Evolutionary conservation across 139 green algal species (phyloP).

Genomic region (Penium margaritaceum): DNA sequence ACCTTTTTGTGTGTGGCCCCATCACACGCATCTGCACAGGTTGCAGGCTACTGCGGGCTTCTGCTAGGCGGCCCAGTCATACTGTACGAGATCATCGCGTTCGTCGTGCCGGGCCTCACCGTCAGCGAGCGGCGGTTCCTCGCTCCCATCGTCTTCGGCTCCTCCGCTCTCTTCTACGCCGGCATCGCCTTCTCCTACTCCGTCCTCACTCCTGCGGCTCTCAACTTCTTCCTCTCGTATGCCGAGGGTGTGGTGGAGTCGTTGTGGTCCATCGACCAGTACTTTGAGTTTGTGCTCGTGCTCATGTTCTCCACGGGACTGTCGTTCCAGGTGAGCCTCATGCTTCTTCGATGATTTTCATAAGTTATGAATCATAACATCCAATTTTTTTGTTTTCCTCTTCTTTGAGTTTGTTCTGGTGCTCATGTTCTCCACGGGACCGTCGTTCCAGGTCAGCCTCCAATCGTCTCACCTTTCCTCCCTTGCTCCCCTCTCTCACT

Average conservation of each 20-base stretch:
- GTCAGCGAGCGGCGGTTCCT: slow-evolving; percentile 76
- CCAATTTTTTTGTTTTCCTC: too few relatives aligned
- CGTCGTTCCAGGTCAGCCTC: not conserved
- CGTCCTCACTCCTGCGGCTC: slow-evolving; percentile 85
- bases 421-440: too few relatives aligned
- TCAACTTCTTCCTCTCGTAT: slow-evolving; percentile 96
- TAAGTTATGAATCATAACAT: too few relatives aligned
- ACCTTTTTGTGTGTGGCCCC: too few relatives aligned
- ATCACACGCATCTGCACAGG: too few relatives aligned
- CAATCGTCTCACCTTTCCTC: too few relatives aligned
- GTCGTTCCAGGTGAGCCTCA: slow-evolving; percentile 76
- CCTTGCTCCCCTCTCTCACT: too few relatives aligned
- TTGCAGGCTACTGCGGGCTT: slow-evolving; percentile 85
- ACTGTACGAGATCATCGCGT: slow-evolving; percentile 92
- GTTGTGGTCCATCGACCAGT: slow-evolving; percentile 98
- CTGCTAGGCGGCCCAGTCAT: slow-evolving; percentile 82
- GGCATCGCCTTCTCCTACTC: slow-evolving; percentile 89
- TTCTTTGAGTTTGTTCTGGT: too few relatives aligned
- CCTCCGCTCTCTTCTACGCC: slow-evolving; percentile 89
- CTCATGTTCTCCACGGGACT: slow-evolving; percentile 92
- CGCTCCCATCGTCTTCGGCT: slow-evolving; percentile 81
- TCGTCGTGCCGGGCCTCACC: slow-evolving; percentile 89
- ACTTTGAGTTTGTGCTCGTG: slow-evolving; percentile 98
- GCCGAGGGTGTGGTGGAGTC: slow-evolving; percentile 91
- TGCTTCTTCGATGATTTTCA: too few relatives aligned